phyloP scores from a whole-genome alignment of 768 basidiomycete species.

The Plicaturopsis crispa region DNA sequence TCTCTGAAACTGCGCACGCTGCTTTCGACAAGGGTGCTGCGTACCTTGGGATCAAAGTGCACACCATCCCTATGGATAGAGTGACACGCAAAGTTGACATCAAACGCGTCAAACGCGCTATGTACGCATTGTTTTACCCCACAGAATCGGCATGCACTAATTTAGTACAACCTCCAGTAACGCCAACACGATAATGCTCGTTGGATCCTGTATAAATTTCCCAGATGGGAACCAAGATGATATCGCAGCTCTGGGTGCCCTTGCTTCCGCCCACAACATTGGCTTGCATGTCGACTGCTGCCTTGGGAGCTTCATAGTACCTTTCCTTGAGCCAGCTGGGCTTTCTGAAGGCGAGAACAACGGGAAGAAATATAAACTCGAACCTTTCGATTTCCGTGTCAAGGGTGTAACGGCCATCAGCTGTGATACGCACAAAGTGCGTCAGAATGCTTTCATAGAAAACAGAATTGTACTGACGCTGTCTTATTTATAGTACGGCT shows the following conservation, averaged over 20 bases:
- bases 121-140: constrained; percentile 46
- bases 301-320: constrained; percentile 88
- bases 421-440: constrained; percentile 92
- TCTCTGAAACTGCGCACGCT: constrained; percentile 82
- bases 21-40: constrained; percentile 92
- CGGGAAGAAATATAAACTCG: constrained; percentile 43
- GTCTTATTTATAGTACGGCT: constrained; percentile 61
- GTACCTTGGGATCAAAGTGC: constrained; percentile 87
- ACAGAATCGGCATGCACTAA: constrained; percentile 3
- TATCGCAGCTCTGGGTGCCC: constrained; percentile 65
- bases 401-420: constrained; percentile 90
- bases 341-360: constrained; percentile 47
- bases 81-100: constrained; percentile 74
- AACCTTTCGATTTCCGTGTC: constrained; percentile 86
- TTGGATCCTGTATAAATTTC: constrained; percentile 83
- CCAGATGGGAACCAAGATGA: constrained; percentile 85
- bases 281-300: constrained; percentile 96
- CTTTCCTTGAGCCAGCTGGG: constrained; percentile 80
- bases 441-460: constrained; percentile 1
- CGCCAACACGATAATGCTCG: constrained; percentile 82
- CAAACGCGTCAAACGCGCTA: constrained; percentile 73
- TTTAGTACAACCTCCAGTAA: constrained; percentile 43
- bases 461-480: constrained; percentile 7
- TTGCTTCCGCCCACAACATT: constrained; percentile 69
- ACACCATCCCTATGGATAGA: constrained; percentile 75